Base-by-base conservation (phyloP, 768 basidiomycete species). In the Phanerochaete sordida region DNA sequence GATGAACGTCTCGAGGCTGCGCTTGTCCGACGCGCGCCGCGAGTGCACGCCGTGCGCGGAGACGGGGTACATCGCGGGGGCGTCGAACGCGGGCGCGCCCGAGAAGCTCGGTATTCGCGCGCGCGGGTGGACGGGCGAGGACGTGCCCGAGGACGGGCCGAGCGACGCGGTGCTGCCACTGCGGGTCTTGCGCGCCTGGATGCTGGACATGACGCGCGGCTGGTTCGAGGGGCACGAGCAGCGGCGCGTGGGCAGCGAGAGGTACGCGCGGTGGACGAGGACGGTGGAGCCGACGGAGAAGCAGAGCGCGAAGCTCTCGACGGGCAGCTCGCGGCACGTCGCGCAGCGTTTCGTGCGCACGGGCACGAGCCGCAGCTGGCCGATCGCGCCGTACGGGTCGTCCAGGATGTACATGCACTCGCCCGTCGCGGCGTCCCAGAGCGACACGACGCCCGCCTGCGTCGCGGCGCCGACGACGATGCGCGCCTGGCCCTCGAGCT, bases 1-100 rank as follows among this genome's bases (percentile, higher is more conserved):
- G 44, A 67, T 61, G 56, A 68, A 62, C 9, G 67, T 54, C 45
- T 70, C 69, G 30, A 66, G 60, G 19, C 15, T 62, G 13, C 66
- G 66, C 27, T 88, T 90, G 68, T 91, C 91, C 2, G 88, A 88
- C 23, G 80, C 79, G 52, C 90, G 79, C 48, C 90, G 81, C 26
- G 89, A 85, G 69, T 92, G 84, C 39, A 88, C 81, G 21, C 89
- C 93, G 67, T 91, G 91, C 2, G 80, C 90, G 6, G 89, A 93
- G 24, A 94, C 81, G 12, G 92, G 92, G 69, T 92, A 94, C 9
- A 82, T 76, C 5, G 81, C 73, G 0, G 77, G 69, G 56, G 86
- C 84, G 23, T 72, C 67, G 26, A 70, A 65, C 73, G 79, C 52
- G 73, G 70, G 21, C 21, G 69, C 68, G 31, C 63, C 54, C 26